A percentile compares a stretch with the other conserved stretches of the same genome.
These are phyloP conservation scores for Botrytis paeoniae DNA, from an alignment of 2,329 filamentous ascomycete genomes.

Conservation along the genomic window DNA sequence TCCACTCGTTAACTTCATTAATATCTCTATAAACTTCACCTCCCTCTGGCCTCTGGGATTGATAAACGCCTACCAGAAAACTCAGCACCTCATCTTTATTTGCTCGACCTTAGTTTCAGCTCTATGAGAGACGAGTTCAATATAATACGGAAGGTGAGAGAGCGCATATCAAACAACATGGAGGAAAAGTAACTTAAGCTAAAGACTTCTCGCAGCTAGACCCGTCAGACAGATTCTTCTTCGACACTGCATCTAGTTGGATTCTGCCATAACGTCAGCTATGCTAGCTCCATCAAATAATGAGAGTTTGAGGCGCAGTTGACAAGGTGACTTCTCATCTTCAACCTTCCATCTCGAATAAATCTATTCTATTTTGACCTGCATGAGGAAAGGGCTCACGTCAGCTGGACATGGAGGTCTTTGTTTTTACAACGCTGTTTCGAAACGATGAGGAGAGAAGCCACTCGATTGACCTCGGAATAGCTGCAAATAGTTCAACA, in stretches of 20 bases:
- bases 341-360: background rate
- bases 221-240: background rate
- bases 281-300: background rate
- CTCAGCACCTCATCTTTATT: background rate
- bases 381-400: background rate
- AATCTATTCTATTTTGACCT: fast-evolving
- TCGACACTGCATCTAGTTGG: background rate
- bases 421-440: background rate
- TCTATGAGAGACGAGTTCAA: background rate
- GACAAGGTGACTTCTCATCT: background rate
- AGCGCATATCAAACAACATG: background rate
- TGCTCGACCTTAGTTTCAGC: background rate
- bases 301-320: background rate
- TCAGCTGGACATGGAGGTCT: background rate
- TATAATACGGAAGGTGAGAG: background rate
- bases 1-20: background rate
- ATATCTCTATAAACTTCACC: background rate
- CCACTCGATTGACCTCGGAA: background rate
- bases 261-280: background rate
- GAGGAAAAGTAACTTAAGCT: background rate
- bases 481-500: background rate
- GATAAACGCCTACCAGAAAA: background rate
- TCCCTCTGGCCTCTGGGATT: background rate
- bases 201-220: background rate
- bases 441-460: background rate